phyloP scores from a whole-genome alignment of 2,329 filamentous ascomycete genomes.

The Fusarium anguioides region DNA sequence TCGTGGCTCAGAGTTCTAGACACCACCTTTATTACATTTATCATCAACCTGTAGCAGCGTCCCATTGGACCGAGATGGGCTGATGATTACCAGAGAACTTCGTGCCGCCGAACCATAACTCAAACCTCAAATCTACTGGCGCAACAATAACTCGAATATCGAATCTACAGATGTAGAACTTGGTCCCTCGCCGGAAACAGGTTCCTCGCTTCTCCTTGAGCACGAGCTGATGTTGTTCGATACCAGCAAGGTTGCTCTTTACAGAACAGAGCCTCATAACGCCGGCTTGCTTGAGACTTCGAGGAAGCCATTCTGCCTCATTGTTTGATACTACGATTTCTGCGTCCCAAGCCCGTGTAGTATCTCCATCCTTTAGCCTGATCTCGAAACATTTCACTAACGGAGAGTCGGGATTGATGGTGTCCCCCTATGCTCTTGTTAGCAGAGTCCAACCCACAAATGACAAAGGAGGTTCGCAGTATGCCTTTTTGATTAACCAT shows the following conservation, averaged over 20 bases:
- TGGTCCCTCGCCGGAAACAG: conserved; percentile 50
- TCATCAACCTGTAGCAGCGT: conserved; percentile 1
- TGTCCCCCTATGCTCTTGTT: conserved; percentile 50
- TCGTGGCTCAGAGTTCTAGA: too few relatives aligned
- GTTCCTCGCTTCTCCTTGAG: conserved; percentile 51
- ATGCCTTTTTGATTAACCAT: conserved; percentile 40
- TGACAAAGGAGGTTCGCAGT: neutral
- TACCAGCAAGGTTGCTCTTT: conserved; percentile 54
- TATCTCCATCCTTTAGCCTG: conserved; percentile 48
- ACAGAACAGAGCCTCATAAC: conserved; percentile 54
- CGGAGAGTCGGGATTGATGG: conserved; percentile 50
- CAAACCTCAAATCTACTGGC: conserved; percentile 62
- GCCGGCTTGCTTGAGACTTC: conserved; percentile 52
- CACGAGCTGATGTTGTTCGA: conserved; percentile 53
- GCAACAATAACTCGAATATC: conserved; percentile 66
- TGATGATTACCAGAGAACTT: conserved; percentile 38
- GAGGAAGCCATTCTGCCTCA: conserved; percentile 51
- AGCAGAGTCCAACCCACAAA: neutral
- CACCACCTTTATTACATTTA: too few relatives aligned
- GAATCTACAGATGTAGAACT: conserved; percentile 55
- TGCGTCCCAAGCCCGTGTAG: conserved; percentile 52
- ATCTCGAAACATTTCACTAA: conserved; percentile 51
- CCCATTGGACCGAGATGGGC: conserved; percentile 36
- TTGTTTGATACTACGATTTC: conserved; percentile 55
- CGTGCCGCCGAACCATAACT: conserved; percentile 51